Base-by-base conservation (phyloP, 2,329 filamentous ascomycete genomes). In the Pyrenophora tritici-repentis region DNA sequence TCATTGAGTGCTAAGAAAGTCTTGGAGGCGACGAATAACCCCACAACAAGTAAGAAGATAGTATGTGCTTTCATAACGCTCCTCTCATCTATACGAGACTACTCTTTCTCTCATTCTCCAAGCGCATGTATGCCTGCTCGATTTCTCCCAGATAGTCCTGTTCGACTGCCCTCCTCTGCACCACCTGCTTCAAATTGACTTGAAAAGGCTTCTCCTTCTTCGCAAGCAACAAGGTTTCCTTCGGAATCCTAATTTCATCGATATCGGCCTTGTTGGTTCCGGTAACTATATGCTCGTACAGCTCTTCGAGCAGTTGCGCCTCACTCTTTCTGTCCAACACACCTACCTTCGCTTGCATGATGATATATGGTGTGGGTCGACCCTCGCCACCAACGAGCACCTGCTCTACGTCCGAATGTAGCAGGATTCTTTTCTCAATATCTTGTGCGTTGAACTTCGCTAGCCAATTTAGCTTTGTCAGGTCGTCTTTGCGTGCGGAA, bases 391-490 rank as follows among this genome's bases (percentile, higher is more conserved):
- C 58, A 16, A 63, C 62, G 13, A 58, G 35, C 7, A 56, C 56
- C 13, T 20, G 31, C 2, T 42, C 1, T 0, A 63, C 46, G 17
- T 50, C 46, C 8, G 48, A 40, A 24, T 64, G 58, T 17, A 52
- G 42, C 20, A 60, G 26, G 20, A 63, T 56, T 8, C 39, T 35
- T 8, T 18, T 49, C 32, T 63, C 57, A 20, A 62, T 56, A 29
- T 62, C 56, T 13, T 49, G 32, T 2, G 58, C 59, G 39, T 59
- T 55, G 29, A 62, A 62, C 32, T 62, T 62, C 3, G 61, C 56
- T 7, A 64, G 35, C 40, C 55, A 59, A 37, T 33, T 44, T 22
- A 65, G 44, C 46, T 65, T 63, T 13, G 57, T 62, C 50, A 63
- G 40, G 42, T 65, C 62, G 24, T 65, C 61, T 42, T 61, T 65